Percentiles rank a stretch among this genome's conserved stretches.
Evolutionary conservation across 495 filamentous ascomycete genomes (phyloP).

Genomic region (Parmelia sp.): DNA sequence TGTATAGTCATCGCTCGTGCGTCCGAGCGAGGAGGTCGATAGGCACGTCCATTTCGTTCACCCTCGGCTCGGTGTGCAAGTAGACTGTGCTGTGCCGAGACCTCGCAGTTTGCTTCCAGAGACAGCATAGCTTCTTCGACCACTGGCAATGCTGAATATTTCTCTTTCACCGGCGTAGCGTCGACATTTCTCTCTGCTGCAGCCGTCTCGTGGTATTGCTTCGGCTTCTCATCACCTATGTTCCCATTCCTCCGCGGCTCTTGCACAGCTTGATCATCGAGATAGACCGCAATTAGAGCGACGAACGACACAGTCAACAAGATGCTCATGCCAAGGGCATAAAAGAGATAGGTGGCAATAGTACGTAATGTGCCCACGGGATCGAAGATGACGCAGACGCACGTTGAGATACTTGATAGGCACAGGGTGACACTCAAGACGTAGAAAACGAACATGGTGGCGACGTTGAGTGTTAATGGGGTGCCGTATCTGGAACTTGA

Average conservation of each 20-base stretch:
- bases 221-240: neutral
- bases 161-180: neutral
- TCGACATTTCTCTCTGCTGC: neutral
- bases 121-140: neutral
- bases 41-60: neutral
- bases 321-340: neutral
- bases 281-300: neutral
- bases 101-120: neutral
- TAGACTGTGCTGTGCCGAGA: neutral
- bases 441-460: slow-evolving; percentile 1
- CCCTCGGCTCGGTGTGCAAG: neutral
- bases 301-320: neutral
- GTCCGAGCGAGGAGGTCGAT: too few species aligned
- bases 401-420: neutral
- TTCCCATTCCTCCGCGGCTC: neutral
- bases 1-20: too few species aligned
- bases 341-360: neutral
- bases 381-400: neutral
- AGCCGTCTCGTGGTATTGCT: neutral
- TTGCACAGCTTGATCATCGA: neutral
- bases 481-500: neutral
- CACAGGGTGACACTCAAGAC: neutral
- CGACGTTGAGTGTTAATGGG: neutral
- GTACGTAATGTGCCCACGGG: neutral
- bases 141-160: neutral